Base-by-base conservation (phyloP, 129 eudicot genomes). In the Gnaphalium uliginosum region DNA sequence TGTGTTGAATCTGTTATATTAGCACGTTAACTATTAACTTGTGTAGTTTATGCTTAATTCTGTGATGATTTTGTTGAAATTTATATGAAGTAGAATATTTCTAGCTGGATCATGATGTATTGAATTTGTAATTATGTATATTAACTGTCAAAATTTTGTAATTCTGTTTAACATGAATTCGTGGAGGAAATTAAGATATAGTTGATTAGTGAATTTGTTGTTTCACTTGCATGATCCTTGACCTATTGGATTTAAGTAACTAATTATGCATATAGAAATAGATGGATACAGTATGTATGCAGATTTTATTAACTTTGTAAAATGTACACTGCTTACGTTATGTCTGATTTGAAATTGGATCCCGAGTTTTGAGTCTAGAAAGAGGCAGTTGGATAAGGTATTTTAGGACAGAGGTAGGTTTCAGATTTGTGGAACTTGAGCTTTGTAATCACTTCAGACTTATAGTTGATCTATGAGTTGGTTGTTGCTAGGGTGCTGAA, bases 381-480 rank as follows among this genome's bases (percentile, higher is more conserved):
- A 59, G 58, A 25, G 41, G 60, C 21, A 35, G 39, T 14, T 39
- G 54, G 56, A 19, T 25, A 7, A 3, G 37, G 33, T 73, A 61
- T 39, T 18, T n/a, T 25, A 10, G 41, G 61, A 56, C 13, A 56
- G 26, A n/a, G 26, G 61, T 56, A 6, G 26, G 13, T 56, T 56
- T 56, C 25, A n/a, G 54, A 69, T 17, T 69, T 68, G 24, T 58
- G 10, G 24, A 37, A 18, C 43, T 73, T 24, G 68, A 73, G 78
- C n/a, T 41, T 41, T 41, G 32, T 74, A 74, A 74, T 74, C 29
- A 19, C 71, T 74, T 43, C 46, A 43, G 59, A 61, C 17, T 74
- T 33, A 63, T 74, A 64, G 43, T 50, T 62, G 29, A 43, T 61
- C 21, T 48, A 26, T 37, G 26, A 73, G 41, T 74, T 61, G 41